Evolutionary conservation across 179 eudicot species (phyloP).

Genomic region (Heliamphora pulchella): DNA sequence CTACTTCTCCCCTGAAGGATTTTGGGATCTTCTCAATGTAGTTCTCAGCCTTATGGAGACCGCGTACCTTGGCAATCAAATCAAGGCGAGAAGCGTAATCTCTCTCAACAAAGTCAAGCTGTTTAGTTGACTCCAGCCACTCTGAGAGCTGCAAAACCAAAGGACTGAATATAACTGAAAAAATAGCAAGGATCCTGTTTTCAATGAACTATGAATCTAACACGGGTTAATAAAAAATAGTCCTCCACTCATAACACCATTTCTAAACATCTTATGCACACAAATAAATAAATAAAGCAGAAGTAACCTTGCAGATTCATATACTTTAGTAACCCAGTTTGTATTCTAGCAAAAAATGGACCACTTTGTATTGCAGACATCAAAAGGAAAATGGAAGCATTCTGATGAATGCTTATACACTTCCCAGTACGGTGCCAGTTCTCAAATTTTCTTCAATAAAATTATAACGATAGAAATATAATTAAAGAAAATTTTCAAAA

Average conservation of each 20-base stretch:
- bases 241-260: neutral
- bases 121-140: slow-evolving; percentile 60
- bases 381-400: neutral
- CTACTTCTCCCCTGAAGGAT: slow-evolving; percentile 45
- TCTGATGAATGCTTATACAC: neutral
- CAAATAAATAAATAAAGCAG: neutral
- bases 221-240: neutral
- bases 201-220: neutral
- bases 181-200: neutral
- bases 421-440: neutral
- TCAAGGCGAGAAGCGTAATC: slow-evolving; percentile 66
- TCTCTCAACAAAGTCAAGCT: slow-evolving; percentile 42
- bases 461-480: neutral
- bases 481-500: neutral
- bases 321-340: neutral
- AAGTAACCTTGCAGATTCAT: neutral
- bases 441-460: neutral
- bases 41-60: slow-evolving; percentile 55
- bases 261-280: neutral
- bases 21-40: slow-evolving; percentile 57
- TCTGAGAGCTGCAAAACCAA: slow-evolving; percentile 59
- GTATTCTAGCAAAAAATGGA: neutral
- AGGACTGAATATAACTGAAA: neutral
- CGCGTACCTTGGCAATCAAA: slow-evolving; percentile 67
- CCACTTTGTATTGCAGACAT: neutral